Conservation (phyloP, 768 basidiomycete genomes). For the Auriscalpium orientale region DNA sequence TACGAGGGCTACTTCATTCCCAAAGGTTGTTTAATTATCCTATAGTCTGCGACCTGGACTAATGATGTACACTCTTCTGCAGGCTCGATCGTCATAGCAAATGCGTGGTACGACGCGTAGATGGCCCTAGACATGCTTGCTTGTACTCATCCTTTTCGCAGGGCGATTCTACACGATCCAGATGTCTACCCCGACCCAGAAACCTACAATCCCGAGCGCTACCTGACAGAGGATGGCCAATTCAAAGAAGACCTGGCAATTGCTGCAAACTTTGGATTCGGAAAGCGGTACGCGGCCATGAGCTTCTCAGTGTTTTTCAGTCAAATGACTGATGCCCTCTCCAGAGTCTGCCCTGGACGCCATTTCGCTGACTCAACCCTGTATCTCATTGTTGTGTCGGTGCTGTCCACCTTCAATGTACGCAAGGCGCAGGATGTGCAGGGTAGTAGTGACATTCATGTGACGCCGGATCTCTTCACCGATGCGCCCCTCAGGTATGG, state of each 20-base stretch:
- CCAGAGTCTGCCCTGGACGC: slow-evolving; percentile 11
- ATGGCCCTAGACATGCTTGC: not conserved
- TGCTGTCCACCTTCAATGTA: slow-evolving; percentile 3
- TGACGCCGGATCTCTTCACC: not conserved
- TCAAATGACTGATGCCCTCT: too few species aligned
- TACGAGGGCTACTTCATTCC: slow-evolving; percentile 21
- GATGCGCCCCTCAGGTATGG: not conserved
- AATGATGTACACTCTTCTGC: not conserved
- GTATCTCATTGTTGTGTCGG: slow-evolving; percentile 8
- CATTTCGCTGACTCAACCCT: slow-evolving; percentile 14
- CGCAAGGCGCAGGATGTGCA: not conserved
- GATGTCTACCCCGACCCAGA: slow-evolving; percentile 21
- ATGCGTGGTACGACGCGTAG: slow-evolving; percentile 16
- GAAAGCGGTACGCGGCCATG: not conserved
- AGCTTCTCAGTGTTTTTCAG: too few species aligned
- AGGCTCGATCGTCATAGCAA: slow-evolving; percentile 14
- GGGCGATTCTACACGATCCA: slow-evolving; percentile 17
- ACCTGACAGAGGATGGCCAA: slow-evolving; percentile 1
- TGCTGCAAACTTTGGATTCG: slow-evolving; percentile 4
- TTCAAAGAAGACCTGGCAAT: not conserved
- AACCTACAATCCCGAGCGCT: slow-evolving; percentile 22
- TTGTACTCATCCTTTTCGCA: not conserved
- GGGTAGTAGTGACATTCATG: not conserved
- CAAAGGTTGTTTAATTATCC: slow-evolving; percentile 11
- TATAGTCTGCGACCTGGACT: not conserved